Percentiles rank a stretch among this genome's conserved stretches.
phyloP scores from a whole-genome alignment of 192 early-diverging fungal species.

The Blastocladiella britannica region DNA sequence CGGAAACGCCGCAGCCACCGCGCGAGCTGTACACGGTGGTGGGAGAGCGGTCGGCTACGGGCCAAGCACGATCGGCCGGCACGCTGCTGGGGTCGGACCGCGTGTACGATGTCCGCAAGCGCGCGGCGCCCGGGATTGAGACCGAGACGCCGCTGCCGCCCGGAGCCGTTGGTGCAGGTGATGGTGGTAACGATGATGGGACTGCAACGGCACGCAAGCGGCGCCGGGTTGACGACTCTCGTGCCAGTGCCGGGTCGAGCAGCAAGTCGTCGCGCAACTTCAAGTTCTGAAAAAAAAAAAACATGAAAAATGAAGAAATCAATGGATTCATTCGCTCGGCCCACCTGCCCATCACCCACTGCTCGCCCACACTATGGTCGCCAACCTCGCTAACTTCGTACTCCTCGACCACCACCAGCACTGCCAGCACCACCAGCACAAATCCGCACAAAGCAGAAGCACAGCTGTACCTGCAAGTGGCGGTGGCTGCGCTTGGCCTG shows the following conservation, averaged over 20 bases:
- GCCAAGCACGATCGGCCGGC: too few species aligned
- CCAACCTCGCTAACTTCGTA: too few species aligned
- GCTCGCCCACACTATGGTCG: too few species aligned
- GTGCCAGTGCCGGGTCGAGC: too few species aligned
- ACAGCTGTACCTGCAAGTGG: too few species aligned
- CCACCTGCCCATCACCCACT: too few species aligned
- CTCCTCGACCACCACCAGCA: too few species aligned
- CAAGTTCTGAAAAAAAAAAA: conserved; percentile 11
- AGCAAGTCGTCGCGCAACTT: conserved; percentile 8
- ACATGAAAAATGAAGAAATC: not conserved
- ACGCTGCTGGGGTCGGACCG: conserved; percentile 92
- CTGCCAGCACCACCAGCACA: too few species aligned
- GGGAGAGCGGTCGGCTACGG: conserved; percentile 39
- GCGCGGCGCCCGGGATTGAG: conserved; percentile 13
- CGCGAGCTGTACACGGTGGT: conserved; percentile 70
- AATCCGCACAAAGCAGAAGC: too few species aligned
- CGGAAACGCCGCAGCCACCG: conserved; percentile 18
- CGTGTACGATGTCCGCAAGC: conserved; percentile 44
- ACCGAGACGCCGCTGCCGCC: conserved; percentile 52
- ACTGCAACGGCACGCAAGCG: conserved; percentile 19
- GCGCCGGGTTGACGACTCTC: conserved; percentile 6
- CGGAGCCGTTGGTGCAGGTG: conserved; percentile 76
- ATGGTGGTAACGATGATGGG: conserved; percentile 40
- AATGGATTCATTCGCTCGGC: too few species aligned
- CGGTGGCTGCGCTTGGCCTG: too few species aligned